Base-by-base conservation (phyloP, 2,329 filamentous ascomycete species). In the Botrytis elliptica region DNA sequence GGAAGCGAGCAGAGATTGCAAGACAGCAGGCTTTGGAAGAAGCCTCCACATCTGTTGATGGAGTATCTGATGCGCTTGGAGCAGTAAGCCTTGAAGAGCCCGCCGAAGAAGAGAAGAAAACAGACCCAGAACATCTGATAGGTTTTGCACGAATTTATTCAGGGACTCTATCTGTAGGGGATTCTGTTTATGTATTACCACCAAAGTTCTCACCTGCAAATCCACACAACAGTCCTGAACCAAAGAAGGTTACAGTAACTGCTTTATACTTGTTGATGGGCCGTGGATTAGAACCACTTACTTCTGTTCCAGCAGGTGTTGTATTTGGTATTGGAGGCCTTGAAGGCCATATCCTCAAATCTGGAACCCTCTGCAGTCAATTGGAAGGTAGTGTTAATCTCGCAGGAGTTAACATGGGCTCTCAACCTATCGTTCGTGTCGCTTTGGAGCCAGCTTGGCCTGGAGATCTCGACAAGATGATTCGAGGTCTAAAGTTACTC, bases 181-280 rank as follows among this genome's bases (percentile, higher is more conserved):
- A 99, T 81, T 91, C 91, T 72, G 86, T 99, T 66, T 98, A 97
- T 81, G 94, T 98, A 25, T 85, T 99, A 8, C 91, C 94, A 0
- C 96, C 96, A 0, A 99, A 98, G 78, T 99, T 96, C 85, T 93
- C 93, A 1, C 95, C 96, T 0, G 91, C 91, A 3, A 86, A 91
- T 68, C 92, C 93, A 2, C 87, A 93, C 76, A 88, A 89, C 25
- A 85, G 86, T 25, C 93, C 94, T 0, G 88, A 91, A 76, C 94
- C 95, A 0, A 88, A 92, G 77, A 94, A 95, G 80, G 91, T 97
- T 55, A 95, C 90, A 0, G 90, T 99, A 69, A 95, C 91, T 25
- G 93, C 93, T 2, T 86, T 99, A 3, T 99, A 99, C 82, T 91
- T 99, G 81, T 89, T 99, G 71, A 99, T 99, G 96, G 96, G 96